Evolutionary conservation across 2,329 filamentous ascomycete genomes (phyloP).

Genomic region (Xylariaceae sp.): DNA sequence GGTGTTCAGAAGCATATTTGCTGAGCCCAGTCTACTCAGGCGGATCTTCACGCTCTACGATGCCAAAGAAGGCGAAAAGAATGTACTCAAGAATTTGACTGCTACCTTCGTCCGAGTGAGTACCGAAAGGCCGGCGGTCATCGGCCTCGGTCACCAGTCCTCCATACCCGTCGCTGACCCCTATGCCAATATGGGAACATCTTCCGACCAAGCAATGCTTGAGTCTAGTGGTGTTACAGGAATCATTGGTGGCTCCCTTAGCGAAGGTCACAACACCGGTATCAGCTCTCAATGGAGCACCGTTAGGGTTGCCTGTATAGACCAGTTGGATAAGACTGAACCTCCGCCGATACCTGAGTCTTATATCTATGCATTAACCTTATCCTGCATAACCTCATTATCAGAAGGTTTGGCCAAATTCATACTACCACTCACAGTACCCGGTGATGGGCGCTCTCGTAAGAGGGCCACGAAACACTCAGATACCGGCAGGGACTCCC

Average conservation of each 20-base stretch:
- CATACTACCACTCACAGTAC: constrained; percentile 87
- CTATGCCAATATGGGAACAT: constrained; percentile 59
- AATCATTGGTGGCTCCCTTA: constrained; percentile 77
- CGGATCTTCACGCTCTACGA: constrained; percentile 85
- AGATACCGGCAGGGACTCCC: constrained; percentile 52
- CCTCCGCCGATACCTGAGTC: constrained; percentile 85
- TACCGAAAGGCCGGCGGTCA: constrained; percentile 86
- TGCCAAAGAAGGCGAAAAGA: constrained; percentile 70
- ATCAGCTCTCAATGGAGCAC: constrained; percentile 93
- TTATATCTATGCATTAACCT: constrained; percentile 87
- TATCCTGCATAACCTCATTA: constrained; percentile 87
- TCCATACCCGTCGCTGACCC: constrained; percentile 73
- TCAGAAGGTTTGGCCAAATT: constrained; percentile 94
- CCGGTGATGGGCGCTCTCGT: constrained; percentile 66
- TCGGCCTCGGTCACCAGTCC: constrained; percentile 88
- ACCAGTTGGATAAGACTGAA: constrained; percentile 91
- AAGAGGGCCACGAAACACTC: constrained; percentile 52
- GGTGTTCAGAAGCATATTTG: constrained; percentile 83
- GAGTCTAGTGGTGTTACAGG: constrained; percentile 88
- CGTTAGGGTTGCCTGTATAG: constrained; percentile 84
- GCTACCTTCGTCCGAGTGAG: constrained; percentile 90
- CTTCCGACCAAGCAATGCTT: constrained; percentile 82
- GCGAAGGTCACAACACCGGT: constrained; percentile 71
- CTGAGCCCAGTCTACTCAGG: constrained; percentile 77
- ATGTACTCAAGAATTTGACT: constrained; percentile 81